Conservation (phyloP, 148 eudicot species). For the Cornus suecica region DNA sequence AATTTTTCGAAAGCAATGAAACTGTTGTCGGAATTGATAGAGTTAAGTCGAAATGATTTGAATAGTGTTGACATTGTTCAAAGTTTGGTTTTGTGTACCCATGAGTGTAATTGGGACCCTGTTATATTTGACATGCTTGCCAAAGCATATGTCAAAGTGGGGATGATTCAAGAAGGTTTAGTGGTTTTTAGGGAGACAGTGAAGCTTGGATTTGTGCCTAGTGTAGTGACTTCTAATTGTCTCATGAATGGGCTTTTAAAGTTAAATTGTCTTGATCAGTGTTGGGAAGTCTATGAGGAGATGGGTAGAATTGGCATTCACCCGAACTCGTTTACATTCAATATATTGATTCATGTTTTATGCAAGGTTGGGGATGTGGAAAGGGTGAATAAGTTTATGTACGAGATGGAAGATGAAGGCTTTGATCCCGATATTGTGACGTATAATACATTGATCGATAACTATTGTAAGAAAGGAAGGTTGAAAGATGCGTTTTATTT, state of each 20-base stretch:
- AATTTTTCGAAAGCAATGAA: slow-evolving; percentile 52
- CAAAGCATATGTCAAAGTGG: slow-evolving; percentile 63
- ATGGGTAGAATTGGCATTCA: slow-evolving; percentile 56
- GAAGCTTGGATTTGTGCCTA: slow-evolving; percentile 55
- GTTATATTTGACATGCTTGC: slow-evolving; percentile 82
- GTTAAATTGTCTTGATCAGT: slow-evolving; percentile 39
- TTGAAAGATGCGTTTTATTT: slow-evolving; percentile 77
- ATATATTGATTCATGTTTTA: slow-evolving; percentile 65
- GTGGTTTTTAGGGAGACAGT: slow-evolving; percentile 57
- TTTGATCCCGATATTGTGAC: slow-evolving; percentile 90
- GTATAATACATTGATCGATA: slow-evolving; percentile 69
- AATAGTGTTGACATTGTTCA: slow-evolving; percentile 37
- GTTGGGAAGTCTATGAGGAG: slow-evolving; percentile 71
- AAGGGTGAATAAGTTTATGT: slow-evolving; percentile 69
- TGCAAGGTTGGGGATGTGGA: slow-evolving; percentile 58
- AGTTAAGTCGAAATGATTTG: slow-evolving; percentile 21
- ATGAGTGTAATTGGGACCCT: slow-evolving; percentile 83
- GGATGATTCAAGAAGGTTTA: slow-evolving; percentile 57
- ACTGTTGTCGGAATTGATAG: slow-evolving; percentile 53
- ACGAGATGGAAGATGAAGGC: slow-evolving; percentile 94
- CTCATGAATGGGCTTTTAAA: slow-evolving; percentile 67
- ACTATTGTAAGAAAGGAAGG: slow-evolving; percentile 65
- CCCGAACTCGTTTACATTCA: slow-evolving; percentile 73
- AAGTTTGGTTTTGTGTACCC: slow-evolving; percentile 43
- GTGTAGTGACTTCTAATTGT: slow-evolving; percentile 60